Base-by-base conservation (phyloP, 148 eudicot genomes). In the Camellia granthamiana region DNA sequence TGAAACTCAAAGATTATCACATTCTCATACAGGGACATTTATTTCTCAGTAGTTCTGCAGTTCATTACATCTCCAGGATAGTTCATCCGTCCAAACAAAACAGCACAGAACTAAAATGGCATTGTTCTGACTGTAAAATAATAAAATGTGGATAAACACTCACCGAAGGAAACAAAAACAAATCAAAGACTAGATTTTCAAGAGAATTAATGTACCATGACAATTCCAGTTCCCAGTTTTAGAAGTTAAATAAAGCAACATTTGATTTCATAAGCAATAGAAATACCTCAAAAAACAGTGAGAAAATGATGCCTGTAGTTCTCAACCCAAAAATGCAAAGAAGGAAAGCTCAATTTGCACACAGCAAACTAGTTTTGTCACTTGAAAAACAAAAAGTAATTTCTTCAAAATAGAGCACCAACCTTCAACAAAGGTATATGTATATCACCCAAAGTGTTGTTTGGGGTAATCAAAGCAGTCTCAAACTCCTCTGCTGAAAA, bases 381-480 rank as follows among this genome's bases (percentile, higher is more conserved):
- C 21, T n/a, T 61, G 6, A 2, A 61, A 5, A 61, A 61, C 61
- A 73, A 21, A 6, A 11, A 61, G n/a, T 42, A 30, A 10, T 56
- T 54, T 62, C 6, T 58, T 38, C 9, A 41, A 42, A 38, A 8
- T 3, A 58, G 63, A 83, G 52, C 69, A 87, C 94, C 78, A 83
- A 94, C 98, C 98, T 92, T 92, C 71, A 93, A 82, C 84, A 92
- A 78, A 62, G 98, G 98, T 58, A 94, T 89, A 78, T 94, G 98
- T 65, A 91, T 82, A 59, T 90, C 91, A 46, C 88, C 88, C 87
- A 94, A 81, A 12, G 95, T 90, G 81, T 74, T 88, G 81, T 92
- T 91, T 16, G 95, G 94, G 23, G 83, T 81, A 44, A 94, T 85
- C 88, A 94, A 85, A 59, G 97, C 93, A 41, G 98, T 87, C 89